Base-by-base conservation (phyloP, 2,329 filamentous ascomycete genomes). In the Monosporascus sp. region DNA sequence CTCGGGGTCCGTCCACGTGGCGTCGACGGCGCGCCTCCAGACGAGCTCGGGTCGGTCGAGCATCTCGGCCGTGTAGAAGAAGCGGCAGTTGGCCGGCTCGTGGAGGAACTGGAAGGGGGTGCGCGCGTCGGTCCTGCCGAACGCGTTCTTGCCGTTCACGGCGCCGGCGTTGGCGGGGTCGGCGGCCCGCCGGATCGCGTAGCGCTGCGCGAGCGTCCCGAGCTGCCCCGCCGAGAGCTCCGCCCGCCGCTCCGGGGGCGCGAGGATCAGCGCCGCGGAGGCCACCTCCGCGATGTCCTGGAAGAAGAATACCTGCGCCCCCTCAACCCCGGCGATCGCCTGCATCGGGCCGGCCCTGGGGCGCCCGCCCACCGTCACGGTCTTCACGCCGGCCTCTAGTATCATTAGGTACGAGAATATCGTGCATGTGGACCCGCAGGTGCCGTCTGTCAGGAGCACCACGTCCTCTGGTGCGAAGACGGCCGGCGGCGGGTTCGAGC, bases 331-430 rank as follows among this genome's bases (percentile, higher is more conserved):
- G 7, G 71, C 76, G 36, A 79, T 66, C 37, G 75, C 74, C 61
- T 80, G 77, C 63, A 80, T 79, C 4, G 68, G 66, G 1, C 76
- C 72, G 9, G 66, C 64, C 50, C 69, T 68, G 25, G 73, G 72
- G 1, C 67, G 66, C 1, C 79, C 79, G 49, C 78, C 78, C 31
- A 78, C 67, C 3, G 70, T 72, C n/a, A 77, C 72, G 1, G 74
- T 75, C 59, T 74, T 74, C 17, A 80, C 71, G 50, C 73, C 73
- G 38, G 70, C 72, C 58, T 80, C 73, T 20, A 74, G 68, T 47
- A 76, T 76, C 71, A 82, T 73, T 45, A 82, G 69, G 57, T 83
- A 80, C 2, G 72, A 70, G 62, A 83, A 81, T 38, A 81, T 73
- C 15, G 78, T 75, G 64, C 80, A 83, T 2, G 79, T 78, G 1